Evolutionary conservation across 2,329 filamentous ascomycete genomes (phyloP).

Genomic region (Conoideocrella luteorostrata): DNA sequence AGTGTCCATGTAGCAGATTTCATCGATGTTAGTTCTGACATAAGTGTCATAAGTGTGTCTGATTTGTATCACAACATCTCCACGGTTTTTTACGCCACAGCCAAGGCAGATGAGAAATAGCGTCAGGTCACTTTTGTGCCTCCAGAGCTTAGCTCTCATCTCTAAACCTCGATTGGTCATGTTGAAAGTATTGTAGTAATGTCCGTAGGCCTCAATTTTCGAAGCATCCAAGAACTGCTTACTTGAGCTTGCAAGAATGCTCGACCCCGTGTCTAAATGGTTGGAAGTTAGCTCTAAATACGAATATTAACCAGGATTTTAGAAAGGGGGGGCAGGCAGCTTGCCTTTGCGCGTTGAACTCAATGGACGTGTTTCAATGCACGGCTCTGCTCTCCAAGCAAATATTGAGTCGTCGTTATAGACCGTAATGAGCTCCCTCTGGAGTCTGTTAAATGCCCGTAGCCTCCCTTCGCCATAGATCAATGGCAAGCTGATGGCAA

Average conservation of each 20-base stretch:
- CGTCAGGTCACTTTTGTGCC: background rate
- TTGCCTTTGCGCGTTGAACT: background rate
- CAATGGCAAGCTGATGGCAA: conserved; percentile 21
- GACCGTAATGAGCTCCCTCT: conserved; percentile 17
- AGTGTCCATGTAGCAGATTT: background rate
- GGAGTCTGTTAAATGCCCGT: conserved; percentile 17
- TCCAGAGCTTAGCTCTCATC: conserved; percentile 3
- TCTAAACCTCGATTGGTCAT: conserved; percentile 3
- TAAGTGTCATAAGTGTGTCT: background rate
- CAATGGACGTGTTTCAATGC: background rate
- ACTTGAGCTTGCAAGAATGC: conserved; percentile 1
- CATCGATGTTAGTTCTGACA: background rate
- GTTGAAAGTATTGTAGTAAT: conserved; percentile 2
- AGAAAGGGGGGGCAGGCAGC: background rate
- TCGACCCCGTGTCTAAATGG: background rate
- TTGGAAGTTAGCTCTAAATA: background rate
- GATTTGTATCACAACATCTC: background rate
- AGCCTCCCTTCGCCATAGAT: conserved; percentile 21
- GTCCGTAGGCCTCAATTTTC: background rate
- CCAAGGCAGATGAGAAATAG: background rate
- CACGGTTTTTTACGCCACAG: background rate
- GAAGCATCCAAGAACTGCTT: conserved; percentile 4
- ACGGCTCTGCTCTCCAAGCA: conserved; percentile 9
- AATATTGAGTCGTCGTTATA: conserved; percentile 13
- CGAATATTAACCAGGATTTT: background rate